Evolutionary conservation across 1,284 basidiomycete genomes (phyloP).

Genomic region (Leccinum pachyderme): DNA sequence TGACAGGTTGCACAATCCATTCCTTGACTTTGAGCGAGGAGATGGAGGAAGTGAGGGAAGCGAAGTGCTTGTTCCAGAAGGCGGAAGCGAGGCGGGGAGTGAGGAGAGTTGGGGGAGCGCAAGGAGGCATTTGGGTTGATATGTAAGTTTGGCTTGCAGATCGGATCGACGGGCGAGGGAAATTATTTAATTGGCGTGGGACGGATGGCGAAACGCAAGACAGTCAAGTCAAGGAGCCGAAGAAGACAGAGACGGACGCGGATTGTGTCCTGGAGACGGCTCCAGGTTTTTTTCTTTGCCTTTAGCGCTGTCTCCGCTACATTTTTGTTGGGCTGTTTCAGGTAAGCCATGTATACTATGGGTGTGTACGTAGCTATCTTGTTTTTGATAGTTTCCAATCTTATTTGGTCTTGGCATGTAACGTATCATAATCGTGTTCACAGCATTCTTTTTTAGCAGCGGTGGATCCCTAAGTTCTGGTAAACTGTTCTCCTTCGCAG

Average conservation of each 20-base stretch:
- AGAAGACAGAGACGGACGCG: background rate
- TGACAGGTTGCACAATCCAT: conserved; percentile 22
- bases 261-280: background rate
- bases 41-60: conserved; percentile 22
- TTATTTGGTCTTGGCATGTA: background rate
- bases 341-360: background rate
- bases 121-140: conserved; percentile 12
- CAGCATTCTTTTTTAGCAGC: background rate
- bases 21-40: conserved; percentile 20
- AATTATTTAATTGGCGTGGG: background rate
- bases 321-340: background rate
- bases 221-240: background rate
- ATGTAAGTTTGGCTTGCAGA: background rate
- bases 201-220: background rate
- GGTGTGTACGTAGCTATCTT: background rate
- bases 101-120: conserved; percentile 31
- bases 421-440: background rate
- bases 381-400: background rate
- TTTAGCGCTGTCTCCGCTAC: background rate
- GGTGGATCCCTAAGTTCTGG: background rate
- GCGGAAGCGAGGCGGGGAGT: conserved; percentile 26
- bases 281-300: background rate
- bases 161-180: background rate
- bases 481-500: too few relatives aligned
- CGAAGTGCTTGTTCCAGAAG: conserved; percentile 19